phyloP scores from a whole-genome alignment of 83 land plant genomes.

The Picea abies region DNA sequence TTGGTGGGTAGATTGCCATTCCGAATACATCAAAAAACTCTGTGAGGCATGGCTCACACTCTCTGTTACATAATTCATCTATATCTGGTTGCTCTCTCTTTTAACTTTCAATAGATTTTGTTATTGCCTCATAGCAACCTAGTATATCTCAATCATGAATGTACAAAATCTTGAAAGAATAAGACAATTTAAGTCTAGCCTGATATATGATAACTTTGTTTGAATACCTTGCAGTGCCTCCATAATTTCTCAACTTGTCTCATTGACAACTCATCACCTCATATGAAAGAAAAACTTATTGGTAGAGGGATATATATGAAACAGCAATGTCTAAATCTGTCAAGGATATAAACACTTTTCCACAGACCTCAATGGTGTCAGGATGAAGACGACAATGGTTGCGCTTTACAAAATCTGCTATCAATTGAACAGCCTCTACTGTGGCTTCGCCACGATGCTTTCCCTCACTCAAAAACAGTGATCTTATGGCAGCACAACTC shows the following conservation, averaged over 20 bases:
- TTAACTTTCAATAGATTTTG: background rate
- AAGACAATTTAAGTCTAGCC: background rate
- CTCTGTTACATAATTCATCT: background rate
- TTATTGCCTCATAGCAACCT: background rate
- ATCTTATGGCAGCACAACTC: slow-evolving; percentile 66
- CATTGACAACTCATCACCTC: background rate
- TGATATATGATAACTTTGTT: background rate
- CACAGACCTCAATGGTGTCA: slow-evolving; percentile 71
- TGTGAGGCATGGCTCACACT: background rate
- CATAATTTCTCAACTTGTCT: background rate
- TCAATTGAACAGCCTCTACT: slow-evolving; percentile 87
- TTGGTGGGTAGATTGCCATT: background rate
- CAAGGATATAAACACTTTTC: background rate
- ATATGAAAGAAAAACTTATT: background rate
- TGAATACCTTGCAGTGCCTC: too few relatives aligned
- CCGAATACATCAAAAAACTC: background rate
- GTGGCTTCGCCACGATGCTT: slow-evolving; percentile 98
- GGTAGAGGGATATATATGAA: background rate
- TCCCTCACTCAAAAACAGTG: slow-evolving; percentile 79
- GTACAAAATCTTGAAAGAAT: background rate
- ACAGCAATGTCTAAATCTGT: background rate
- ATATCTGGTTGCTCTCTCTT: background rate
- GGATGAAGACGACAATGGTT: slow-evolving; percentile 79
- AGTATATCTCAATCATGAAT: background rate
- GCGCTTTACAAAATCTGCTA: slow-evolving; percentile 81